A percentile compares a stretch with the other conserved stretches of the same genome.
Conservation (phyloP, 2,329 filamentous ascomycete genomes). For the Pseudocercospora crystallina region DNA sequence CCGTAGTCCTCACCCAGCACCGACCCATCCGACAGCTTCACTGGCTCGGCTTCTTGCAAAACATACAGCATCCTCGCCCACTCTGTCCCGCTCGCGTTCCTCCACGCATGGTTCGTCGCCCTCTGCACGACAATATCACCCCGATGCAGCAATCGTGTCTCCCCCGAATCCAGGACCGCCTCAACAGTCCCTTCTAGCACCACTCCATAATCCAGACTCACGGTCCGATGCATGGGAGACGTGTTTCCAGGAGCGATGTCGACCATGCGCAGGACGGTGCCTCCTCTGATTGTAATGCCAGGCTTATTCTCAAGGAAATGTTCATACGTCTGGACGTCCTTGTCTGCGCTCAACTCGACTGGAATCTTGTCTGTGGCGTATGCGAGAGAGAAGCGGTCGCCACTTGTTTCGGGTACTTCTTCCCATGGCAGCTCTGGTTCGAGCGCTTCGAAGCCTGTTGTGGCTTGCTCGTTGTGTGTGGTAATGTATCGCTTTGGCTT, state of each 20-base stretch:
- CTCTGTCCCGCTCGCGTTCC: constrained; percentile 21
- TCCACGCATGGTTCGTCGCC: constrained; percentile 26
- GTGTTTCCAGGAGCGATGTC: constrained; percentile 36
- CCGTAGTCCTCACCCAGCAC: constrained; percentile 8
- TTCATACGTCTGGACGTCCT: constrained; percentile 26
- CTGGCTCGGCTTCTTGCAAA: constrained; percentile 5
- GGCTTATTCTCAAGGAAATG: constrained; percentile 33
- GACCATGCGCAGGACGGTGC: constrained; percentile 37
- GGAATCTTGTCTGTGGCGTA: constrained; percentile 30
- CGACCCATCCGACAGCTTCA: neutral
- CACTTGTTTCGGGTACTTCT: constrained; percentile 11
- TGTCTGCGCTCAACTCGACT: constrained; percentile 1
- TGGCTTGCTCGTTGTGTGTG: constrained; percentile 37
- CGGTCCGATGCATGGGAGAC: constrained; percentile 40
- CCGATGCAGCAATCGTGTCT: constrained; percentile 32
- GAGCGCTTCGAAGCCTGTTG: constrained; percentile 34
- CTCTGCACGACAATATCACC: constrained; percentile 38
- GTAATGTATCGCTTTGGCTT: constrained; percentile 40
- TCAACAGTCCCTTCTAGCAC: constrained; percentile 41
- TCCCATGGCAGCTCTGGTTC: constrained; percentile 7
- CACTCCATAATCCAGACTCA: constrained; percentile 40
- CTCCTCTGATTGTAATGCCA: constrained; percentile 23
- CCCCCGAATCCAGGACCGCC: constrained; percentile 38
- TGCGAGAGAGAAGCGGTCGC: constrained; percentile 7
- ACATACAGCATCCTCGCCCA: constrained; percentile 21